Conservation (phyloP, 768 basidiomycete species). For the Astraeus odoratus region DNA sequence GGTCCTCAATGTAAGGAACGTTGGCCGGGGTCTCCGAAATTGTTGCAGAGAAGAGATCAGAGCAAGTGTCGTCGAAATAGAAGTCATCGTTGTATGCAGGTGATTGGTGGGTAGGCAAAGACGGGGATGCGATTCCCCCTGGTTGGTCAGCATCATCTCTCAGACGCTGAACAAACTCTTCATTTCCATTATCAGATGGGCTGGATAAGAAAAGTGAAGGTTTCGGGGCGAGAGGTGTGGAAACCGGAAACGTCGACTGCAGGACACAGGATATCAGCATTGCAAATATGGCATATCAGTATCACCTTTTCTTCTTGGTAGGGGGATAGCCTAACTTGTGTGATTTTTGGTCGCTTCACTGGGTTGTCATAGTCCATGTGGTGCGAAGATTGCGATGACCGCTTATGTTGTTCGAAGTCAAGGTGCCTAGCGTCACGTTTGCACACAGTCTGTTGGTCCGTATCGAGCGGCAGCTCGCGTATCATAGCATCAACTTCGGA, state of each 20-base stretch:
- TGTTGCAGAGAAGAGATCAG: conserved; percentile 21
- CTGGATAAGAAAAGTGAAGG: conserved; percentile 14
- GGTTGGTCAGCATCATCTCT: neutral
- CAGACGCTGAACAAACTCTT: neutral
- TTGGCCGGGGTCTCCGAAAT: conserved; percentile 5
- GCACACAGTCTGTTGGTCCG: neutral
- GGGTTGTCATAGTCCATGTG: conserved; percentile 3
- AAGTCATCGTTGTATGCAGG: conserved; percentile 23
- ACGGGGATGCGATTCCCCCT: neutral
- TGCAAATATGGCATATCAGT: neutral
- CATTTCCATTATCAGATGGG: conserved; percentile 9
- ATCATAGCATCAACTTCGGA: conserved; percentile 40
- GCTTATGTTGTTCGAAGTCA: neutral
- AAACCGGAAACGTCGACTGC: neutral
- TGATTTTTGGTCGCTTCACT: conserved; percentile 19
- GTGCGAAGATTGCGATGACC: neutral
- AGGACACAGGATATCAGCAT: conserved; percentile 9
- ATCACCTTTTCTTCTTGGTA: conserved; percentile 3
- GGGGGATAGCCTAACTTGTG: neutral
- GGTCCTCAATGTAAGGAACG: neutral
- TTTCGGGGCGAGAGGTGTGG: neutral
- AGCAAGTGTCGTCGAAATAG: conserved; percentile 27
- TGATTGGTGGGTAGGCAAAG: neutral
- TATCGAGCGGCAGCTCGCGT: conserved; percentile 28
- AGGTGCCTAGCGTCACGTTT: too few relatives aligned